phyloP scores from a whole-genome alignment of 2,329 filamentous ascomycete genomes.

The Pestalotiopsis fici region DNA sequence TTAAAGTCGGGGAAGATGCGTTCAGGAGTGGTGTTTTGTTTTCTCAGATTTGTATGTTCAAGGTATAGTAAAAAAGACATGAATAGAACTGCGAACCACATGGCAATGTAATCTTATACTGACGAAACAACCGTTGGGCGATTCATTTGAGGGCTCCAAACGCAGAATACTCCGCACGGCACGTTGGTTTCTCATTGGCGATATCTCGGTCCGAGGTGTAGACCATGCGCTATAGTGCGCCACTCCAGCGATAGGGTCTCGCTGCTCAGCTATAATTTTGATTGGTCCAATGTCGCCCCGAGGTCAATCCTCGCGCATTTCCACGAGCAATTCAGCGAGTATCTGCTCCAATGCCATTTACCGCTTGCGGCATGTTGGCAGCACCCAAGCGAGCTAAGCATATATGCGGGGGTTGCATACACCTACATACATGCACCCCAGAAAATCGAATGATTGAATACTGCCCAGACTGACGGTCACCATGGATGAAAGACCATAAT shows the following conservation, averaged over 20 bases:
- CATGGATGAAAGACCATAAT: background rate
- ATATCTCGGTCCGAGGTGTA: background rate
- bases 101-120: background rate
- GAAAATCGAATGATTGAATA: background rate
- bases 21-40: too few species aligned
- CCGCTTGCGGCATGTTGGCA: background rate
- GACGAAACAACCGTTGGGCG: background rate
- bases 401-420: background rate
- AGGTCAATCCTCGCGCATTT: background rate
- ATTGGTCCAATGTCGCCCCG: background rate
- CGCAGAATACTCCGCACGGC: background rate
- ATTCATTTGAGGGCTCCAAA: background rate
- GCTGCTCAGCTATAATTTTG: background rate
- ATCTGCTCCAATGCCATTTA: background rate
- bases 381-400: background rate
- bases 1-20: too few species aligned
- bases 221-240: background rate
- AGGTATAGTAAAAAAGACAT: background rate
- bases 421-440: background rate
- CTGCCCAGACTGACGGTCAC: background rate
- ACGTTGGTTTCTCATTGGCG: background rate
- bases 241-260: background rate
- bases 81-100: background rate
- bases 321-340: background rate
- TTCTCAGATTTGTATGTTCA: background rate